These are phyloP conservation scores for Diaporthe humulicola DNA, from an alignment of 2,329 filamentous ascomycete species.

Conservation along the genomic window DNA sequence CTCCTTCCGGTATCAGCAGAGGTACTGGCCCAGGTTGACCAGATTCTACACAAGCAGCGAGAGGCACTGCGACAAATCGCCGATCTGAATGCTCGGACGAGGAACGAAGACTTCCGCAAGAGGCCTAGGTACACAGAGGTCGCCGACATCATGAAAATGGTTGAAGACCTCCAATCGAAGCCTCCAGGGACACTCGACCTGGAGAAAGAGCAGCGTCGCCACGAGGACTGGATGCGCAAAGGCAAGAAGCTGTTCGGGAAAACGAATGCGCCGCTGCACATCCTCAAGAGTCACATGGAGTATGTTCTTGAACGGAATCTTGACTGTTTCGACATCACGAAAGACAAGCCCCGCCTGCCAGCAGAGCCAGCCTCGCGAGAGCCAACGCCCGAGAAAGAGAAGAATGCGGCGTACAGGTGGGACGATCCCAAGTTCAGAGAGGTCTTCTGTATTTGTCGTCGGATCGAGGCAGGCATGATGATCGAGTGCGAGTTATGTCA, in stretches of 20 bases:
- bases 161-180: conserved; percentile 93
- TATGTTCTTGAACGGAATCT: conserved; percentile 91
- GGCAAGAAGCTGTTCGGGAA: conserved; percentile 99
- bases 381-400: conserved; percentile 66
- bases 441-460: conserved; percentile 97
- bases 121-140: conserved; percentile 91
- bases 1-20: conserved; percentile 85
- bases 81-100: conserved; percentile 83
- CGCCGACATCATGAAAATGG: conserved; percentile 86
- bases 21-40: conserved; percentile 86
- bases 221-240: conserved; percentile 99
- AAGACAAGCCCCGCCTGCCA: conserved; percentile 88
- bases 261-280: conserved; percentile 96
- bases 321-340: conserved; percentile 88
- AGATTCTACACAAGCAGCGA: conserved; percentile 94
- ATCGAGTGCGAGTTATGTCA: conserved; percentile 99
- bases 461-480: conserved; percentile 97
- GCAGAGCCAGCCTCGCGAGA: conserved; percentile 93
- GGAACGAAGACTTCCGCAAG: conserved; percentile 79
- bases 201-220: conserved; percentile 92
- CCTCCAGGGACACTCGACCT: conserved; percentile 91
- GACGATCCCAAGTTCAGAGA: conserved; percentile 76
- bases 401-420: conserved; percentile 61
- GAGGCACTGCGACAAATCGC: conserved; percentile 92
- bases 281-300: conserved; percentile 93